These are phyloP conservation scores for Botryotinia narcissicola DNA, from an alignment of 2,329 filamentous ascomycete genomes.

Conservation along the genomic window DNA sequence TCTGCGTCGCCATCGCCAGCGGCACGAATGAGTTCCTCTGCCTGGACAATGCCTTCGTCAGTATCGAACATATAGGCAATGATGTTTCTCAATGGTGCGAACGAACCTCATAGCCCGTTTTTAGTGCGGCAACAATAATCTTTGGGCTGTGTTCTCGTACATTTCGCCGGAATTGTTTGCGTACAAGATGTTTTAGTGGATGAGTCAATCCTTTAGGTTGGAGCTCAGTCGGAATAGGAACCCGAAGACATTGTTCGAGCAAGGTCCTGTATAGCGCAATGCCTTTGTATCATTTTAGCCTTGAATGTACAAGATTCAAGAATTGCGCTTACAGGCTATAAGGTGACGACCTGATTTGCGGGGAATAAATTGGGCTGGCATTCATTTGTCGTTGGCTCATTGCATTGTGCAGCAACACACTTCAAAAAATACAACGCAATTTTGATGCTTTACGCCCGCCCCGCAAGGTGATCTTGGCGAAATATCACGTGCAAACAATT, in stretches of 20 bases:
- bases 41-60: slow-evolving; percentile 22
- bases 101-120: slow-evolving; percentile 64
- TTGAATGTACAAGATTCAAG: background rate
- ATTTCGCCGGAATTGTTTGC: slow-evolving; percentile 62
- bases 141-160: slow-evolving; percentile 55
- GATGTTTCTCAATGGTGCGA: background rate
- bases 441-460: background rate
- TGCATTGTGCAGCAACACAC: background rate
- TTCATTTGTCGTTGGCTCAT: slow-evolving; percentile 37
- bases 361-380: slow-evolving; percentile 46
- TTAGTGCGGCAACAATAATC: slow-evolving; percentile 60
- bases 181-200: slow-evolving; percentile 57
- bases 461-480: background rate
- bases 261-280: slow-evolving; percentile 72
- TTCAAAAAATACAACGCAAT: background rate
- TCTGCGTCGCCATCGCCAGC: slow-evolving; percentile 30
- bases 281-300: slow-evolving; percentile 44
- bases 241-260: slow-evolving; percentile 53
- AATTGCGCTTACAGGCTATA: slow-evolving; percentile 45
- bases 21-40: slow-evolving; percentile 33
- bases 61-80: background rate
- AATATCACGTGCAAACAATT: background rate
- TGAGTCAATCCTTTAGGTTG: slow-evolving; percentile 35
- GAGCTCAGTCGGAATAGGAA: slow-evolving; percentile 53
- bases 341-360: slow-evolving; percentile 50